Conservation (phyloP, 192 early-diverging fungal species). For the Coemansia sp. region DNA sequence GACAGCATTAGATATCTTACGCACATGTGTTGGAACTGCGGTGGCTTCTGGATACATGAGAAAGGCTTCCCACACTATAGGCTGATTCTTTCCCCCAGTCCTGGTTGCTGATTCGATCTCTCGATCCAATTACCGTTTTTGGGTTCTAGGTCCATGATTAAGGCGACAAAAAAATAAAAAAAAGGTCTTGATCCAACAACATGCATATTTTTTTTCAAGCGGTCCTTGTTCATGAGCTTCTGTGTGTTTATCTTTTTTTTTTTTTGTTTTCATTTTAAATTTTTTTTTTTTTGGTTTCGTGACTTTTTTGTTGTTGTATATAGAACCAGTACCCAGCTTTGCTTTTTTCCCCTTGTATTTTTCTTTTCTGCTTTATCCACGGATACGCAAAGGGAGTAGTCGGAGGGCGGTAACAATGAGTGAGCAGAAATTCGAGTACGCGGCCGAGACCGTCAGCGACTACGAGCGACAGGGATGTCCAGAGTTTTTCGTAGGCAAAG, state of each 20-base stretch:
- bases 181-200: not conserved
- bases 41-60: too few relatives aligned
- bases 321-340: too few relatives aligned
- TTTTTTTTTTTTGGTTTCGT: not conserved
- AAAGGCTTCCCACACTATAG: not conserved
- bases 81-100: not conserved
- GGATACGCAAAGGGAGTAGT: too few relatives aligned
- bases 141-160: not conserved
- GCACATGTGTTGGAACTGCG: too few relatives aligned
- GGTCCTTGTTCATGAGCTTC: too few relatives aligned
- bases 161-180: not conserved
- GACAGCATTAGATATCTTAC: too few relatives aligned
- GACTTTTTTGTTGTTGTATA: too few relatives aligned
- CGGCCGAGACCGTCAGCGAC: constrained; percentile 9
- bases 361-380: not conserved
- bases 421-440: constrained; percentile 5
- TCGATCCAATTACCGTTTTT: not conserved
- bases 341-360: not conserved
- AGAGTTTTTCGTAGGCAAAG: constrained; percentile 72
- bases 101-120: not conserved
- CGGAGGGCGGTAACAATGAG: not conserved
- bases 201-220: not conserved
- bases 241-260: not conserved
- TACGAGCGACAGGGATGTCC: constrained; percentile 27
- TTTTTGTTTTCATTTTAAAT: too few relatives aligned